These are phyloP conservation scores for Alisma plantagoaquatica DNA, from an alignment of 106 monocot species.

Conservation along the genomic window DNA sequence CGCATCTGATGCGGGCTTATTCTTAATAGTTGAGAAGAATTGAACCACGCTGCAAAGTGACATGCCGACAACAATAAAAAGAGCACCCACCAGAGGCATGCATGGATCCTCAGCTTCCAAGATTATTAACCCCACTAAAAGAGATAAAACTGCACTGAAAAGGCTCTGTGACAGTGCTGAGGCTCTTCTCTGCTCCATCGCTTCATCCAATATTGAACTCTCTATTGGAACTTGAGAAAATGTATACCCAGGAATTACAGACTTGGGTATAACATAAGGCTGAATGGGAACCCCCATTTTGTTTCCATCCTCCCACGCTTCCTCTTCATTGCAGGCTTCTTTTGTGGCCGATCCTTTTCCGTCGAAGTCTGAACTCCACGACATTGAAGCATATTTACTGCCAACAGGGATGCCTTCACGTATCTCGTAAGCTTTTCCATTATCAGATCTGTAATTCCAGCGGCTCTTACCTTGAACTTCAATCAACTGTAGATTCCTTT, in stretches of 20 bases:
- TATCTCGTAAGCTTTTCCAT: conserved; percentile 4
- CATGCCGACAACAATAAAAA: conserved; percentile 67
- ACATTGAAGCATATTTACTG: background rate
- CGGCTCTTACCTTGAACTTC: conserved; percentile 25
- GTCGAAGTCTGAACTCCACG: background rate
- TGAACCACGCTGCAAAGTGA: conserved; percentile 58
- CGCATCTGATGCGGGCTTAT: conserved; percentile 59
- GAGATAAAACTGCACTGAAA: conserved; percentile 54
- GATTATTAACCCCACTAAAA: conserved; percentile 60
- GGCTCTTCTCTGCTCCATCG: conserved; percentile 12
- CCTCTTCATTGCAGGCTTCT: conserved; percentile 10
- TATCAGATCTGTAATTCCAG: conserved; percentile 13
- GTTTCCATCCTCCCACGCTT: conserved; percentile 7
- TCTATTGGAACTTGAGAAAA: background rate
- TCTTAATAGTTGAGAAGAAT: conserved; percentile 65
- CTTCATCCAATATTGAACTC: conserved; percentile 4
- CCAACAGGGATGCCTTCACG: conserved; percentile 1
- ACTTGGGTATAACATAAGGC: background rate
- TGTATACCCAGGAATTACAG: background rate
- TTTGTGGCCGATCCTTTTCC: background rate
- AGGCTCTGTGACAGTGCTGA: conserved; percentile 41
- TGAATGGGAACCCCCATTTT: conserved; percentile 1
- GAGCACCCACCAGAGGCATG: conserved; percentile 58
- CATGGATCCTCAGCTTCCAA: conserved; percentile 72
- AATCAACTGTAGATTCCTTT: conserved; percentile 27